Conservation (phyloP, 106 monocot species). For the Dendrobium nobile region DNA sequence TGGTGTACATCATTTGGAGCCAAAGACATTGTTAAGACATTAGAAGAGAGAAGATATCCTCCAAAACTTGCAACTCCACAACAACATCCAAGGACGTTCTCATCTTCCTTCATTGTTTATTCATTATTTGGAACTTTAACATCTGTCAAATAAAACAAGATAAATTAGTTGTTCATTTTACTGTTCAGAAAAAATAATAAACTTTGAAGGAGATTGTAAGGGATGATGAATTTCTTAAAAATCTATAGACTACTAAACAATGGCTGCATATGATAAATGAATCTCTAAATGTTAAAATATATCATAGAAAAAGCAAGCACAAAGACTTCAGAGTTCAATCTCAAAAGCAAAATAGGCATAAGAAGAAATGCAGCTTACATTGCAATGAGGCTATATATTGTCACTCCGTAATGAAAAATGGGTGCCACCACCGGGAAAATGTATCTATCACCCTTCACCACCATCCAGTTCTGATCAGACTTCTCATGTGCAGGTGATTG, state of each 20-base stretch:
- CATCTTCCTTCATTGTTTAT: constrained; percentile 52
- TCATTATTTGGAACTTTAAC: constrained; percentile 46
- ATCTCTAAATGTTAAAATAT: not conserved
- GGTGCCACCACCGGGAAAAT: constrained; percentile 71
- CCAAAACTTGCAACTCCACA: constrained; percentile 79
- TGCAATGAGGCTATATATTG: constrained; percentile 50
- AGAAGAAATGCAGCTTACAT: constrained; percentile 21
- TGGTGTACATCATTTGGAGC: constrained; percentile 79
- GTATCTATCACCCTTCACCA: constrained; percentile 62
- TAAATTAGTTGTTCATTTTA: not conserved
- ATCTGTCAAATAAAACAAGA: constrained; percentile 30
- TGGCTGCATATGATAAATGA: not conserved
- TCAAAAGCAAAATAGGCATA: not conserved
- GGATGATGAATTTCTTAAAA: not conserved
- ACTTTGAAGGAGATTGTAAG: not conserved
- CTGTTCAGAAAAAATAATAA: not conserved
- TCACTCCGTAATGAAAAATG: constrained; percentile 74
- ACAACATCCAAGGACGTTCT: constrained; percentile 64
- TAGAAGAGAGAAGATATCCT: constrained; percentile 58
- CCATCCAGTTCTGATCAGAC: constrained; percentile 80
- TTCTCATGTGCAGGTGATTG: constrained; percentile 71
- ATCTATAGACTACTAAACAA: not conserved
- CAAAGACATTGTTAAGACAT: constrained; percentile 63
- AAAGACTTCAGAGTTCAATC: not conserved
- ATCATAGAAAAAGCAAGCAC: not conserved